Evolutionary conservation across 257 asterid species (phyloP).

Genomic region (Solanum bukasovii): DNA sequence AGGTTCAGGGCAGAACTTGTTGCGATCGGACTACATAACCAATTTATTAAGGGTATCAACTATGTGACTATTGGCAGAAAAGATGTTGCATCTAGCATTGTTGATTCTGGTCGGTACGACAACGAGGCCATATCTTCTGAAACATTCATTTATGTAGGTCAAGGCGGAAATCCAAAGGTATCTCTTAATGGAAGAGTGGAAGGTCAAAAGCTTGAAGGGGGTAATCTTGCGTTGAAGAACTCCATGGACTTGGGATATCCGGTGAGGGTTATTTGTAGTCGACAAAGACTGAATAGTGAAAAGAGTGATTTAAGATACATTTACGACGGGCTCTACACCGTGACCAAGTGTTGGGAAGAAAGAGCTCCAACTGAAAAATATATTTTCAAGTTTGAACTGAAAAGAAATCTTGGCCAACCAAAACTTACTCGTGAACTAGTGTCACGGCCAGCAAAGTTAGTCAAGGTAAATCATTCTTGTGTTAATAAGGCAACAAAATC

Average conservation of each 20-base stretch:
- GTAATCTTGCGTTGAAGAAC: constrained; percentile 31
- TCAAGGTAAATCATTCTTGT: not conserved
- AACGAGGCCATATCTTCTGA: constrained; percentile 7
- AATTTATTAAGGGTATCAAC: constrained; percentile 11
- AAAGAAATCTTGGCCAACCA: constrained; percentile 23
- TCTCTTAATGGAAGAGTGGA: not conserved
- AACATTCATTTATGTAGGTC: constrained; percentile 23
- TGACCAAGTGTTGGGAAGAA: constrained; percentile 16
- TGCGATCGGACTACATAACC: constrained; percentile 19
- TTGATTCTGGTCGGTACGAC: constrained; percentile 18
- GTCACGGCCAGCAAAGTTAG: not conserved
- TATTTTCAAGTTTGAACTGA: constrained; percentile 30
- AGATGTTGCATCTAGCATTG: constrained; percentile 10
- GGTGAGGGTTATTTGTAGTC: constrained; percentile 26
- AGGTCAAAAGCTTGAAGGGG: constrained; percentile 14
- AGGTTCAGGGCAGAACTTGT: constrained; percentile 23
- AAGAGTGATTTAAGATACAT: not conserved
- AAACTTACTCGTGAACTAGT: not conserved
- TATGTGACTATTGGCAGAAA: not conserved
- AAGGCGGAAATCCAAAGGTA: constrained; percentile 17
- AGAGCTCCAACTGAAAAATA: constrained; percentile 11
- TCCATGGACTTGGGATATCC: constrained; percentile 12
- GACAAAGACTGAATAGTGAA: not conserved
- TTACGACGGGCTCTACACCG: constrained; percentile 34
- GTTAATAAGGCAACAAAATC: not conserved